Evolutionary conservation across 331 rosid species (phyloP).

Genomic region (Phaseolus coccineus): DNA sequence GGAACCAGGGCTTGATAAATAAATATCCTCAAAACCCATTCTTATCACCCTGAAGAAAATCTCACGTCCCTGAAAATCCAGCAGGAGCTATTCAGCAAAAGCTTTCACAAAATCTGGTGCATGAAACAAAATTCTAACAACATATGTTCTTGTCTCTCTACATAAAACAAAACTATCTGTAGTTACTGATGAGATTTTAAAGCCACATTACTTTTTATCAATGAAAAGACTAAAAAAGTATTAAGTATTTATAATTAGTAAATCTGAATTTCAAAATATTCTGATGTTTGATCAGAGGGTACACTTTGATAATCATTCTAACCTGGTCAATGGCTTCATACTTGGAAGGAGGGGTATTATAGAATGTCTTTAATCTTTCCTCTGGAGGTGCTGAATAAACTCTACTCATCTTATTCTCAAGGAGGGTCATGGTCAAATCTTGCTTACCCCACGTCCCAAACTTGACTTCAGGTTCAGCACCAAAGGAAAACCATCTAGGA

Average conservation of each 20-base stretch:
- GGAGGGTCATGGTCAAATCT: constrained; percentile 70
- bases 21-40: constrained; percentile 95
- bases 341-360: constrained; percentile 83
- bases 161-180: neutral
- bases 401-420: constrained; percentile 86
- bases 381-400: constrained; percentile 84
- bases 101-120: neutral
- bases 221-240: no score
- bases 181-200: neutral
- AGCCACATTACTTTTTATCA: neutral
- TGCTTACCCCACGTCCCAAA: constrained; percentile 77
- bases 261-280: neutral
- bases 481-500: constrained; percentile 64
- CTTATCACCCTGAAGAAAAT: constrained; percentile 86
- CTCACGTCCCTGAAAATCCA: constrained; percentile 73
- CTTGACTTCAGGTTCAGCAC: constrained; percentile 61
- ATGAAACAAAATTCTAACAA: neutral
- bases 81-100: constrained; percentile 21
- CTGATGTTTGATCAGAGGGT: neutral
- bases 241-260: neutral
- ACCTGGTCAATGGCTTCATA: constrained; percentile 94
- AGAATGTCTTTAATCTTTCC: constrained; percentile 77
- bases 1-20: constrained; percentile 90
- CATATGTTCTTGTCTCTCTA: no score
- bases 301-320: constrained; percentile 1